Conservation (phyloP, 352 stramenopile species). For the Globisporangium okanoganense region DNA sequence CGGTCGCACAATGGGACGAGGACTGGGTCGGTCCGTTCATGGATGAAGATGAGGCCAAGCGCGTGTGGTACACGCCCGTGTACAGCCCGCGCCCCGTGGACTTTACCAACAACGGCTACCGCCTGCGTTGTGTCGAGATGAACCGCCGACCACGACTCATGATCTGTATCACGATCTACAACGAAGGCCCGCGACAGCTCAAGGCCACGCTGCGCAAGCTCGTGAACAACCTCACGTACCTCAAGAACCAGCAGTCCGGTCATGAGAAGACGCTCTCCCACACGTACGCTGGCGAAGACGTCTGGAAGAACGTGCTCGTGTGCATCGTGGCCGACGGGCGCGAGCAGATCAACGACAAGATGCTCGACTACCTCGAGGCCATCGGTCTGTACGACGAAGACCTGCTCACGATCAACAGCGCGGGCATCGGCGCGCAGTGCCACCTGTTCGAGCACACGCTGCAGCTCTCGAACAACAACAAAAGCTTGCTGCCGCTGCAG, state of each 20-base stretch:
- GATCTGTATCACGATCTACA: constrained; percentile 88
- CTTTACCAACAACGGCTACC: constrained; percentile 77
- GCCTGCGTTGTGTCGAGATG: constrained; percentile 74
- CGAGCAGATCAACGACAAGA: constrained; percentile 72
- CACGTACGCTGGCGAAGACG: constrained; percentile 56
- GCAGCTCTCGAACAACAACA: constrained; percentile 68
- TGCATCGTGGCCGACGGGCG: constrained; percentile 80
- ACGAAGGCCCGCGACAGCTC: constrained; percentile 65
- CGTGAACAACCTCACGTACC: constrained; percentile 76
- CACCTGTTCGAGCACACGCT: constrained; percentile 86
- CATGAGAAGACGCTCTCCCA: constrained; percentile 28
- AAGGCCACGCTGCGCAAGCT: constrained; percentile 77
- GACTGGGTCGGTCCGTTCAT: constrained; percentile 69
- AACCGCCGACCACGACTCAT: constrained; percentile 66
- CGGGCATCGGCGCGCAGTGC: constrained; percentile 73
- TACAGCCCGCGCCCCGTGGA: constrained; percentile 62
- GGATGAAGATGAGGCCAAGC: constrained; percentile 70
- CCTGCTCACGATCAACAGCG: constrained; percentile 81
- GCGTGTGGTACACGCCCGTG: constrained; percentile 82
- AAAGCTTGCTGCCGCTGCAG: constrained; percentile 68
- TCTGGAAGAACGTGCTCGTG: constrained; percentile 80
- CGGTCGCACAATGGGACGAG: constrained; percentile 62
- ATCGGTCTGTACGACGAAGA: constrained; percentile 85
- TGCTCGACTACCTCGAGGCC: constrained; percentile 68
- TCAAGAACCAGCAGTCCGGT: constrained; percentile 39